Conservation (phyloP, 306 rosid species). For the Mucuna pruriens region DNA sequence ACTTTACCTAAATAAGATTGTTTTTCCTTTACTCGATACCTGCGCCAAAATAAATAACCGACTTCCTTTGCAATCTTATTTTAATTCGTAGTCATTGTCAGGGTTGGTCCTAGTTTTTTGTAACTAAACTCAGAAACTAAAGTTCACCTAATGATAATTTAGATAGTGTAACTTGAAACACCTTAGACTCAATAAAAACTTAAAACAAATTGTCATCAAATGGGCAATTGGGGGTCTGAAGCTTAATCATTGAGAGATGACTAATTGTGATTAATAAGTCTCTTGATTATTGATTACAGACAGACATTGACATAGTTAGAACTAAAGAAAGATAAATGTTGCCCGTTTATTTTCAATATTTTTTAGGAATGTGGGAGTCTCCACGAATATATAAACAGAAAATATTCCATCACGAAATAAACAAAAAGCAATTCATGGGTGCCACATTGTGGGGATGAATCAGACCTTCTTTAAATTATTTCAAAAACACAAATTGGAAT, state of each 20-base stretch:
- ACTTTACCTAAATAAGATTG: too few relatives aligned
- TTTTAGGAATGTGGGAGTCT: constrained; percentile 53
- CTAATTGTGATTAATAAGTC: constrained; percentile 33
- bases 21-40: too few relatives aligned
- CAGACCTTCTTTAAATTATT: constrained; percentile 38
- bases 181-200: background rate
- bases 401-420: constrained; percentile 43
- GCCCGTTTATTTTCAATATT: constrained; percentile 10
- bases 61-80: constrained; percentile 45
- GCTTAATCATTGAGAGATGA: constrained; percentile 47
- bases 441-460: constrained; percentile 58
- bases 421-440: constrained; percentile 31
- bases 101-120: constrained; percentile 45
- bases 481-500: too few relatives aligned
- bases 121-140: constrained; percentile 58
- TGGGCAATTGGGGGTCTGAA: constrained; percentile 25
- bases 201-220: constrained; percentile 29
- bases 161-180: constrained; percentile 12
- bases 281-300: background rate
- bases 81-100: constrained; percentile 51
- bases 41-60: too few relatives aligned
- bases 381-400: constrained; percentile 27
- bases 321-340: background rate
- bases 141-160: constrained; percentile 46
- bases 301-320: background rate